phyloP scores from a whole-genome alignment of 2,329 filamentous ascomycete species.

The Aspergillus oerlinghausenensis region DNA sequence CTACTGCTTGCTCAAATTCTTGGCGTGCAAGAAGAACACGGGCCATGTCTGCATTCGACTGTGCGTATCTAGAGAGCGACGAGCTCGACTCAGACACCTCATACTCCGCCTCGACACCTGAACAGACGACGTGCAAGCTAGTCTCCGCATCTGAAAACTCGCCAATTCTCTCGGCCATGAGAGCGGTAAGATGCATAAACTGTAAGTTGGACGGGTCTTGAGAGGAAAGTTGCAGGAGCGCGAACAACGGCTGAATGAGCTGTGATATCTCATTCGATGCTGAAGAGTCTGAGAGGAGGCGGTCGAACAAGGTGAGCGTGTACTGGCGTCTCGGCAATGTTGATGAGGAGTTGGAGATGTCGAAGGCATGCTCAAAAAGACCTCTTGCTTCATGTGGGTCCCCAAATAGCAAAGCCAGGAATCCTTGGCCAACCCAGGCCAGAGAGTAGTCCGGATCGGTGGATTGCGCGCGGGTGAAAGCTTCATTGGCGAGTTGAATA shows the following conservation, averaged over 20 bases:
- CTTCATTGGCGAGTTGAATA: conserved; percentile 76
- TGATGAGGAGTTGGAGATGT: conserved; percentile 76
- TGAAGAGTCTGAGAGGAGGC: conserved; percentile 58
- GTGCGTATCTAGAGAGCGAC: conserved; percentile 69
- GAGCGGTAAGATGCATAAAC: conserved; percentile 70
- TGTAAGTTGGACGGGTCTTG: conserved; percentile 67
- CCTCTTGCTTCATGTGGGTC: conserved; percentile 72
- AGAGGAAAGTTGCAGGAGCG: conserved; percentile 71
- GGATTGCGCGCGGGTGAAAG: conserved; percentile 86
- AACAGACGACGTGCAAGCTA: conserved; percentile 63
- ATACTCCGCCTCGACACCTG: conserved; percentile 71
- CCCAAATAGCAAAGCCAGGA: conserved; percentile 73
- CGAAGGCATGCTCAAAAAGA: conserved; percentile 90
- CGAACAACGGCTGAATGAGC: conserved; percentile 83
- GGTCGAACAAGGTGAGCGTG: conserved; percentile 75
- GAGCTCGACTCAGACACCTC: conserved; percentile 74
- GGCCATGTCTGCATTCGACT: conserved; percentile 81
- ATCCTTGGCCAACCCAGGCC: conserved; percentile 89
- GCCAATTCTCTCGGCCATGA: conserved; percentile 76
- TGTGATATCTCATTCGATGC: conserved; percentile 51
- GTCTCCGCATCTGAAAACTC: conserved; percentile 62
- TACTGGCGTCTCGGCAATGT: conserved; percentile 73
- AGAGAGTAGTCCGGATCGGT: conserved; percentile 90
- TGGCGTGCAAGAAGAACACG: conserved; percentile 71
- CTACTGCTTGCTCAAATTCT: conserved; percentile 63